Evolutionary conservation across 306 rosid species (phyloP).

Genomic region (Gleditsia sinensis): DNA sequence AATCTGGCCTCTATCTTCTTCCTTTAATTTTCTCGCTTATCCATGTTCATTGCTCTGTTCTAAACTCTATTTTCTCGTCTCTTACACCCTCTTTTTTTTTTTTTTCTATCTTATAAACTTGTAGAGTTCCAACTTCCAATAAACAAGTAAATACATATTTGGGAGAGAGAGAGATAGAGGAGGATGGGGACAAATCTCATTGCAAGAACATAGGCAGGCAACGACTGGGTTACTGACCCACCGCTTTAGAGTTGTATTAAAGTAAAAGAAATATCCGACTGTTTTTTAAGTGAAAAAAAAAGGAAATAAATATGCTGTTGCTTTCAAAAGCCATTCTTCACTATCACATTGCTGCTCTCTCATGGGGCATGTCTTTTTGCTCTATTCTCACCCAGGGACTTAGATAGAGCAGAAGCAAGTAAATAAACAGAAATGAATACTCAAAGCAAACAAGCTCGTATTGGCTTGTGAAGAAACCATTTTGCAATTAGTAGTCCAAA

Average conservation of each 20-base stretch:
- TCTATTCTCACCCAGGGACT: too few relatives aligned
- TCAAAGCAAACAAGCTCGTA: too few relatives aligned
- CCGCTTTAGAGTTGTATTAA: slow-evolving; percentile 50
- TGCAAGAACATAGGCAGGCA: slow-evolving; percentile 24
- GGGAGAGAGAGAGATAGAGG: neutral
- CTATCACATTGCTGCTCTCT: slow-evolving; percentile 34
- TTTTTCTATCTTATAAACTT: neutral
- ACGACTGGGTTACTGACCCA: slow-evolving; percentile 31
- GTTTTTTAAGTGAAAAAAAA: slow-evolving; percentile 11
- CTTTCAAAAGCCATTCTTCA: slow-evolving; percentile 49
- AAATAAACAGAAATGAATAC: too few relatives aligned
- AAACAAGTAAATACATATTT: neutral
- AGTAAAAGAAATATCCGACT: slow-evolving; percentile 47
- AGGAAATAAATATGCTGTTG: slow-evolving; percentile 32
- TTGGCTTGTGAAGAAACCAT: too few relatives aligned
- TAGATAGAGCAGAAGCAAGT: too few relatives aligned
- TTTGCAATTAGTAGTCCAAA: too few relatives aligned
- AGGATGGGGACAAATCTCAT: slow-evolving; percentile 44
- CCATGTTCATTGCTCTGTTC: slow-evolving; percentile 34
- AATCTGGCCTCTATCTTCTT: slow-evolving; percentile 34
- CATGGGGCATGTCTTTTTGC: too few relatives aligned
- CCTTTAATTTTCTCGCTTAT: slow-evolving; percentile 39
- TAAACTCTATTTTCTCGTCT: neutral
- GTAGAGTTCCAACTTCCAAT: neutral
- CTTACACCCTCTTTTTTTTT: neutral